Conservation (phyloP, 2,329 filamentous ascomycete genomes). For the Neobulgaria alba region DNA sequence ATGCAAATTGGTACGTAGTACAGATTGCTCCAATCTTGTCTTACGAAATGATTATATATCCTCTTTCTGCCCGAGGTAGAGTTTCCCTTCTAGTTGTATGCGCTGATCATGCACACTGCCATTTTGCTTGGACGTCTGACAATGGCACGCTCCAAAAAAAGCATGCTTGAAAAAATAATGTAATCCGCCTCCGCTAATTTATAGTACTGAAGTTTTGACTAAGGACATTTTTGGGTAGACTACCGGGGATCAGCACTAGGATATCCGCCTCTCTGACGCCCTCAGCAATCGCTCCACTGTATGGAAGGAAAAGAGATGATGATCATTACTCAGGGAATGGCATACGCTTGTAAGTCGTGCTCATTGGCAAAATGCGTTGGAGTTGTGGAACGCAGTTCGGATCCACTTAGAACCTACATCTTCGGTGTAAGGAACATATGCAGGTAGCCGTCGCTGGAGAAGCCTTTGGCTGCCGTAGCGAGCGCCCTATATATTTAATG, state of each 20-base stretch:
- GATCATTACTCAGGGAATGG: not conserved
- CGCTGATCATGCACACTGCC: slow-evolving; percentile 1
- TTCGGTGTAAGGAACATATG: not conserved
- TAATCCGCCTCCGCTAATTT: too few relatives aligned
- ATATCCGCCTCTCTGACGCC: not conserved
- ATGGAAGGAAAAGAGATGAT: not conserved
- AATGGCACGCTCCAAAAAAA: not conserved
- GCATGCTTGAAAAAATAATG: too few relatives aligned
- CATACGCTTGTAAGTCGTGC: not conserved
- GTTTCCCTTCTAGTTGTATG: too few relatives aligned
- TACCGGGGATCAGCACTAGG: not conserved
- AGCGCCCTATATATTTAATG: not conserved
- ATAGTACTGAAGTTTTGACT: too few relatives aligned
- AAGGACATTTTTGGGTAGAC: too few relatives aligned
- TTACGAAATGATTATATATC: slow-evolving; percentile 7
- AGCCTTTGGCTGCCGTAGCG: not conserved
- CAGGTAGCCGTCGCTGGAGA: not conserved
- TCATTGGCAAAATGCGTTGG: not conserved
- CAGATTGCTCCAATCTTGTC: slow-evolving; percentile 12
- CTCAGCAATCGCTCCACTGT: not conserved
- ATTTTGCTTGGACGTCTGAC: slow-evolving; percentile 1
- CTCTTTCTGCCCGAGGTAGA: too few relatives aligned
- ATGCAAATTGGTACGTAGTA: slow-evolving; percentile 5
- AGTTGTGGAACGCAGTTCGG: not conserved
- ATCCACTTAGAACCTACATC: not conserved